A percentile compares a stretch with the other conserved stretches of the same genome.
These are phyloP conservation scores for Solanum corneliomulleri DNA, from an alignment of 257 asterid species.

Conservation along the genomic window DNA sequence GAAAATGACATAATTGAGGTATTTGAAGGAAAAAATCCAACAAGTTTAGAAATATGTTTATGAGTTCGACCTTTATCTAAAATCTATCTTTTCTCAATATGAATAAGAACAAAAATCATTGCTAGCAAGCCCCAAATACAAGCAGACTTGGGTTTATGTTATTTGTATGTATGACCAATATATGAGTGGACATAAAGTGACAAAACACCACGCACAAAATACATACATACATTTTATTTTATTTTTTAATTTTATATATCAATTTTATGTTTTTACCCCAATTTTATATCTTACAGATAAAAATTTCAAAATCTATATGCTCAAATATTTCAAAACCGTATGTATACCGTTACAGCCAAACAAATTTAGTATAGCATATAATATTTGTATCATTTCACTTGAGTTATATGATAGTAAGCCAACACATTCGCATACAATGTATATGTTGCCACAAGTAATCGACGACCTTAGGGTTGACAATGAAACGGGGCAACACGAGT, in stretches of 20 bases:
- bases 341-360: not conserved
- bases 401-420: not conserved
- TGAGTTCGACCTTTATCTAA: no score
- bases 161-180: not conserved
- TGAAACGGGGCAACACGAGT: not conserved
- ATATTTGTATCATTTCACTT: not conserved
- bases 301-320: not conserved
- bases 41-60: no score
- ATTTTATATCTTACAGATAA: no score
- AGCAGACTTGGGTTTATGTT: not conserved
- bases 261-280: not conserved
- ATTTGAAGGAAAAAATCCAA: no score
- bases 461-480: not conserved
- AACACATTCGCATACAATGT: no score
- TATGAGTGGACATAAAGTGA: not conserved
- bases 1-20: no score
- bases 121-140: no score
- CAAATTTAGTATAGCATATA: not conserved
- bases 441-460: fast-evolving
- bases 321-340: not conserved
- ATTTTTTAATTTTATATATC: not conserved
- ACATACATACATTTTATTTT: not conserved
- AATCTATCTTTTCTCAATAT: no score
- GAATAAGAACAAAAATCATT: no score
- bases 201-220: not conserved